These are phyloP conservation scores for Didymella pomorum DNA, from an alignment of 2,329 filamentous ascomycete genomes.

Conservation along the genomic window DNA sequence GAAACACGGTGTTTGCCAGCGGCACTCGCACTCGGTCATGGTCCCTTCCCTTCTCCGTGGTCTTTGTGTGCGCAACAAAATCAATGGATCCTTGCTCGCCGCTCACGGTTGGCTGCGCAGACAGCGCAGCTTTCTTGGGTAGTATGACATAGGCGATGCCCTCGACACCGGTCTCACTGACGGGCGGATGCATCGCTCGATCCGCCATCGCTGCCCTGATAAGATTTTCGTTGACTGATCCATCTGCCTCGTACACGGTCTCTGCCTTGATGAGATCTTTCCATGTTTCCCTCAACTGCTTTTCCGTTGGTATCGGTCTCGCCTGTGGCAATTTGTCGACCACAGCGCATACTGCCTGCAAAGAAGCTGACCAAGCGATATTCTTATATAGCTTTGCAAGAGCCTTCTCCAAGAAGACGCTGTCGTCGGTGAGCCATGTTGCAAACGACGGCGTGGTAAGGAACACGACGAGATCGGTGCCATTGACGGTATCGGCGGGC, in stretches of 20 bases:
- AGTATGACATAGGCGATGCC: conserved; percentile 46
- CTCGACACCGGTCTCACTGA: conserved; percentile 40
- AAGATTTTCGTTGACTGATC: background rate
- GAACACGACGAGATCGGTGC: conserved; percentile 36
- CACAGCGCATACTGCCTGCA: conserved; percentile 46
- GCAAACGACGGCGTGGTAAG: conserved; percentile 47
- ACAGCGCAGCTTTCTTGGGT: conserved; percentile 3
- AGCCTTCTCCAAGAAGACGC: conserved; percentile 38
- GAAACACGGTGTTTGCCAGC: conserved; percentile 80
- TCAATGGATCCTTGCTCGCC: conserved; percentile 28
- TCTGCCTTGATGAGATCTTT: no score
- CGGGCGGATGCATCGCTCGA: conserved; percentile 18
- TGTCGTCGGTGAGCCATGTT: conserved; percentile 39
- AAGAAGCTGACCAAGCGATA: background rate
- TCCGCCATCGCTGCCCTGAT: background rate
- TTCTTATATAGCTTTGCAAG: conserved; percentile 31
- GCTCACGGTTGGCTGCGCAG: background rate
- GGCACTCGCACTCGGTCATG: conserved; percentile 62
- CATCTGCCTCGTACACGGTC: no score
- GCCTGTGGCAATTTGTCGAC: conserved; percentile 49
- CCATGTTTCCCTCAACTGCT: no score
- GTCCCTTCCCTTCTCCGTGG: background rate
- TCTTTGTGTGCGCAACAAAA: conserved; percentile 28
- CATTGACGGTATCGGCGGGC: background rate
- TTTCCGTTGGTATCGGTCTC: background rate